Percentiles rank a stretch among this genome's conserved stretches.
phyloP scores from a whole-genome alignment of 2,329 filamentous ascomycete genomes.

The Cryphonectria carpinicola region DNA sequence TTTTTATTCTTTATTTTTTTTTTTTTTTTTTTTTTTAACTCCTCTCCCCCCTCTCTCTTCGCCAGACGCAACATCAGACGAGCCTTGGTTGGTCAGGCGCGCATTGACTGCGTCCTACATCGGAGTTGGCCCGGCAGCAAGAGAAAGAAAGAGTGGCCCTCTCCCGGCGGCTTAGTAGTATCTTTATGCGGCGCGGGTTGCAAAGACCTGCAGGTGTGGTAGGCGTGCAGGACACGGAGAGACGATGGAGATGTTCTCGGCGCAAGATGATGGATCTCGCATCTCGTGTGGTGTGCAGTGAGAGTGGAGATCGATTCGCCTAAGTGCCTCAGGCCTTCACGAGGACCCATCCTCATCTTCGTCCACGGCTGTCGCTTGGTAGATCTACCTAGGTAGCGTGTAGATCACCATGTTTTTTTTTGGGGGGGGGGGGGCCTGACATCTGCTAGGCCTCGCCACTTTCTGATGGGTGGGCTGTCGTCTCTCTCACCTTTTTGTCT shows the following conservation, averaged over 20 bases:
- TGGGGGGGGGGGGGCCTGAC: not conserved
- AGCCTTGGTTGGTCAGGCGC: not conserved
- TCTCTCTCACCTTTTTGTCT: not conserved
- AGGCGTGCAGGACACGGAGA: not conserved
- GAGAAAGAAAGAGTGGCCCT: not conserved
- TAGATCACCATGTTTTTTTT: slow-evolving; percentile 2
- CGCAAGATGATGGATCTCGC: slow-evolving; percentile 6
- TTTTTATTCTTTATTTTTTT: too few species aligned
- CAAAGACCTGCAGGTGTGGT: not conserved
- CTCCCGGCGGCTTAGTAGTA: too few species aligned
- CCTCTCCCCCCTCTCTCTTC: not conserved
- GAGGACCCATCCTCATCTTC: not conserved
- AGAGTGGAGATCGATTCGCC: not conserved
- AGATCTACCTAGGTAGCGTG: not conserved
- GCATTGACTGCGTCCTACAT: slow-evolving; percentile 3
- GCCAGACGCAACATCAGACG: too few species aligned
- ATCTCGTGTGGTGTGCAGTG: not conserved
- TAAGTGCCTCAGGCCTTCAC: not conserved
- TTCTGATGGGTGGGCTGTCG: not conserved
- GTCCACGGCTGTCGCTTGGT: not conserved
- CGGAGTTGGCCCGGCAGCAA: slow-evolving; percentile 3
- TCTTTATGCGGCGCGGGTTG: not conserved
- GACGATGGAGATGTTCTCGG: not conserved
- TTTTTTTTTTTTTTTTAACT: too few species aligned
- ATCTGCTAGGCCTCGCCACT: not conserved